These are phyloP conservation scores for Boletus coccyginus DNA, from an alignment of 768 basidiomycete genomes.

Conservation along the genomic window DNA sequence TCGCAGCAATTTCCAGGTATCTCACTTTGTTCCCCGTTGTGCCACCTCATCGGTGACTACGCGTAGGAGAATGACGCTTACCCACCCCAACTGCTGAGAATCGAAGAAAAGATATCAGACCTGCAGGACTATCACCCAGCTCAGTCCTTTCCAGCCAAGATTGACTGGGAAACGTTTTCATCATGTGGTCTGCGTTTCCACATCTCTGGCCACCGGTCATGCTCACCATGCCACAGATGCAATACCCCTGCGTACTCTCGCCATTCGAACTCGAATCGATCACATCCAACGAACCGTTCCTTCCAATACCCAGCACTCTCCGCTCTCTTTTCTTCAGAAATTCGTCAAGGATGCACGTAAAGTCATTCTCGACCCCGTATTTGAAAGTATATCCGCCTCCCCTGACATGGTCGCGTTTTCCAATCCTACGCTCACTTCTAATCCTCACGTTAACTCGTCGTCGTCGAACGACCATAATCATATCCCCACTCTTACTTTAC, in stretches of 20 bases:
- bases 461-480: constrained; percentile 24
- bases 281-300: constrained; percentile 40
- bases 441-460: constrained; percentile 21
- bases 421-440: constrained; percentile 30
- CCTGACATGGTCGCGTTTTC: constrained; percentile 16
- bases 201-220: background rate
- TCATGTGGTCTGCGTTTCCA: constrained; percentile 45
- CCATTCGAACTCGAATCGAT: constrained; percentile 36
- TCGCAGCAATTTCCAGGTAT: constrained; percentile 36
- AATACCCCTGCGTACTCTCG: constrained; percentile 47
- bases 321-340: constrained; percentile 53
- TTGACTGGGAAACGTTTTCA: constrained; percentile 64
- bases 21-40: constrained; percentile 3
- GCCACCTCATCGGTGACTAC: constrained; percentile 21
- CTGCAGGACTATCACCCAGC: constrained; percentile 42
- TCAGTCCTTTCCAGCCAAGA: constrained; percentile 40
- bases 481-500: constrained; percentile 19
- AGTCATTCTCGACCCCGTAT: constrained; percentile 48
- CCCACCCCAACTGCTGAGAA: constrained; percentile 30
- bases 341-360: constrained; percentile 53
- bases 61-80: constrained; percentile 11
- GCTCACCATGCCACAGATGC: constrained; percentile 44
- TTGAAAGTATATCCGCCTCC: constrained; percentile 22
- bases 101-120: constrained; percentile 40
- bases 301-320: constrained; percentile 38